These are phyloP conservation scores for Chrysanthemum seticuspe DNA, from an alignment of 129 eudicot species.

Conservation along the genomic window DNA sequence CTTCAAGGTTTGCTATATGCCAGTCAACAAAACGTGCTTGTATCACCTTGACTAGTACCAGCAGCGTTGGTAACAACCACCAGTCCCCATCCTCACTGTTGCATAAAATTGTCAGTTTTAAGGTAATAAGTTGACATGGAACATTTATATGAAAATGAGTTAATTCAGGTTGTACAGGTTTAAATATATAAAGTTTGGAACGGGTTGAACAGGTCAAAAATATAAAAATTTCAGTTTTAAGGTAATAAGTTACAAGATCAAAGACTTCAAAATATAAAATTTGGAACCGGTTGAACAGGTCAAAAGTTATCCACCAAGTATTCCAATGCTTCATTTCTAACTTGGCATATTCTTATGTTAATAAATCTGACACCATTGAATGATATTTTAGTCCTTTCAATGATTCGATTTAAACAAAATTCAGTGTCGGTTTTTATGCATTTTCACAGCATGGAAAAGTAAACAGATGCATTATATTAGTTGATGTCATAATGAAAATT, in stretches of 20 bases:
- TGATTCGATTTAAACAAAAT: background rate
- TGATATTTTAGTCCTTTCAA: background rate
- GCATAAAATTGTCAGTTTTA: slow-evolving; percentile 9
- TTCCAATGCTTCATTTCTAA: too few relatives aligned
- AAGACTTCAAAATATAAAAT: background rate
- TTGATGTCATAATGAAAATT: background rate
- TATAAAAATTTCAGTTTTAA: too few relatives aligned
- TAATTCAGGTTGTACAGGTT: too few relatives aligned
- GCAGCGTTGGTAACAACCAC: slow-evolving; percentile 79
- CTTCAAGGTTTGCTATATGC: slow-evolving; percentile 87
- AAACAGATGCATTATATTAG: background rate
- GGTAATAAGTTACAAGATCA: background rate
- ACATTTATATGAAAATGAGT: too few relatives aligned
- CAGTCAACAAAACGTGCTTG: slow-evolving; percentile 91
- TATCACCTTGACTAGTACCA: slow-evolving; percentile 64
- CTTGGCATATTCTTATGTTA: too few relatives aligned
- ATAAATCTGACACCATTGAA: background rate
- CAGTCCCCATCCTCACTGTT: slow-evolving; percentile 80
- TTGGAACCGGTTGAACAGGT: background rate
- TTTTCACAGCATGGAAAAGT: background rate
- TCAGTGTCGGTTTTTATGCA: background rate
- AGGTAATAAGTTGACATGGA: too few relatives aligned
- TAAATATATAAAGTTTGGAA: background rate
- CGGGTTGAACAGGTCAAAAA: background rate
- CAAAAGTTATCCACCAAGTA: background rate